Percentiles rank a stretch among this genome's conserved stretches.
Conservation (phyloP, 139 green algal genomes). For the Chloropicon primus region DNA sequence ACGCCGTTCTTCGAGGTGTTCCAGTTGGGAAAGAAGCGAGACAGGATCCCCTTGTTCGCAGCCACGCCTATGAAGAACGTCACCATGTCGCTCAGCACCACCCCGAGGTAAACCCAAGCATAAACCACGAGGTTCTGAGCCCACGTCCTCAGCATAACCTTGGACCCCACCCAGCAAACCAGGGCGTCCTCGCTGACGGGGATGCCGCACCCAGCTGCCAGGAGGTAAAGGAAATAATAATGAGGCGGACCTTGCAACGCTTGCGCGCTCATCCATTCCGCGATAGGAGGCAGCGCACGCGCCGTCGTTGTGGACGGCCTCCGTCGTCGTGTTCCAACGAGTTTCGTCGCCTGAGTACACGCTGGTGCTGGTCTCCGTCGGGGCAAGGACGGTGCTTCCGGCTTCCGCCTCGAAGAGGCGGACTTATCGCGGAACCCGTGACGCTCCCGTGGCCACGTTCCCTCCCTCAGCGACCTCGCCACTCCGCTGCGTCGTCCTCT, state of each 20-base stretch:
- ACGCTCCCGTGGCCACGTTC: too few relatives aligned
- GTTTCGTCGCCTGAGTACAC: too few relatives aligned
- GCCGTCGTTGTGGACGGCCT: too few relatives aligned
- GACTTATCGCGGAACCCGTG: too few relatives aligned
- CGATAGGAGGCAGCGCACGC: not conserved
- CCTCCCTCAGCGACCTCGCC: too few relatives aligned
- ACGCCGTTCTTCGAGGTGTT: not conserved
- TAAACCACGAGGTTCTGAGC: not conserved
- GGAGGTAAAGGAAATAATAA: slow-evolving; percentile 2
- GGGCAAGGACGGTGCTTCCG: too few relatives aligned
- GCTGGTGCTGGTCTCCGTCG: too few relatives aligned
- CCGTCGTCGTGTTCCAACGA: too few relatives aligned
- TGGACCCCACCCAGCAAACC: not conserved
- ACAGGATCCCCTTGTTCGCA: not conserved
- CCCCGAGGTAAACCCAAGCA: not conserved
- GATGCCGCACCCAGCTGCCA: slow-evolving; percentile 3
- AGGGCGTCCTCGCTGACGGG: slow-evolving; percentile 8
- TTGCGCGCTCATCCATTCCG: not conserved
- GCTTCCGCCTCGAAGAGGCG: too few relatives aligned
- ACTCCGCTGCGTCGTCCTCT: too few relatives aligned
- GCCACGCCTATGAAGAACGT: not conserved
- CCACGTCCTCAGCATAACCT: not conserved
- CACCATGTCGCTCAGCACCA: not conserved
- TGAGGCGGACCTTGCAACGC: not conserved
- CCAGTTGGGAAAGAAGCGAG: not conserved